phyloP scores from a whole-genome alignment of 495 filamentous ascomycete species.

The Bryoglossum gracile region DNA sequence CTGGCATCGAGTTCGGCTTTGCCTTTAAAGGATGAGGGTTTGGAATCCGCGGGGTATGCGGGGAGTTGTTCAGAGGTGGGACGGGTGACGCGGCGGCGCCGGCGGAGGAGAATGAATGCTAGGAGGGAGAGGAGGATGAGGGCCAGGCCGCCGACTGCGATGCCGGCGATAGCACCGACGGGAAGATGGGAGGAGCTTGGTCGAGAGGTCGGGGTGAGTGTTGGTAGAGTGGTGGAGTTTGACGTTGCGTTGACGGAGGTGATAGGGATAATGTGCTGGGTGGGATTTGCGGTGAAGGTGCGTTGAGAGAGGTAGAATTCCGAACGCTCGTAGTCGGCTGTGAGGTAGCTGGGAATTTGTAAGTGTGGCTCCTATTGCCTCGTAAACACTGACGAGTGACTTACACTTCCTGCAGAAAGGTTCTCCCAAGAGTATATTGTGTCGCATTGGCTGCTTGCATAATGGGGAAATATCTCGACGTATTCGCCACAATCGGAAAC shows the following conservation, averaged over 20 bases:
- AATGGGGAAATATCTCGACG: conserved; percentile 42
- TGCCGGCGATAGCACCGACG: not conserved
- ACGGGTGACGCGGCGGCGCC: not conserved
- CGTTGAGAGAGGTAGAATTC: not conserved
- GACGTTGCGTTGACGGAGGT: not conserved
- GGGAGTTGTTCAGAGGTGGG: not conserved
- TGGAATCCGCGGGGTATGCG: not conserved
- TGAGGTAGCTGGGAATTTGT: not conserved
- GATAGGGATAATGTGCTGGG: not conserved
- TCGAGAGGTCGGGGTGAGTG: not conserved
- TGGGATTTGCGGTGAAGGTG: not conserved
- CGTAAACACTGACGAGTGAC: no score
- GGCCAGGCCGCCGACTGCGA: not conserved
- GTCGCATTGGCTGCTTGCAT: conserved; percentile 40
- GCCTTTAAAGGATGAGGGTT: not conserved
- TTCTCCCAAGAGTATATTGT: conserved; percentile 49
- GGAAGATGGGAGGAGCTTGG: not conserved
- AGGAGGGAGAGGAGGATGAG: not conserved
- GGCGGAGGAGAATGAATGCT: not conserved
- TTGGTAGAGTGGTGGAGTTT: no score
- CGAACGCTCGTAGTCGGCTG: not conserved
- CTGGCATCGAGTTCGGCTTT: not conserved
- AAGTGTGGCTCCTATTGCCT: no score
- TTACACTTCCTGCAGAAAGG: conserved; percentile 49
- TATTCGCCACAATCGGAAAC: conserved; percentile 31